phyloP scores from a whole-genome alignment of 768 basidiomycete species.

The Dioszegia crocea region DNA sequence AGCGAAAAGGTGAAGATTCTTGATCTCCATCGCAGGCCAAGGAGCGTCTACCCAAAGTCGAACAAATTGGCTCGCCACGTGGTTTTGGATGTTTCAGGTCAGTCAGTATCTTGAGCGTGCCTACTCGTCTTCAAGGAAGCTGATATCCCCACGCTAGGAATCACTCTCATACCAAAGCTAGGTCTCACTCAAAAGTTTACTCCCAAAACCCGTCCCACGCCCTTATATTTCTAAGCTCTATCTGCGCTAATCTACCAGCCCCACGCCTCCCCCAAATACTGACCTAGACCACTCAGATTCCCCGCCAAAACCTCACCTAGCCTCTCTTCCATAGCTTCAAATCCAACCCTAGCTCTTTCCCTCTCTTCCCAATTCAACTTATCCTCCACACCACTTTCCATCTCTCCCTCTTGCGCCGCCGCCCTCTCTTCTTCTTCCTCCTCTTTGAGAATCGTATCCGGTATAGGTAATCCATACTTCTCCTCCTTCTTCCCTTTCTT shows the following conservation, averaged over 20 bases:
- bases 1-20: too few species aligned
- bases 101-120: too few species aligned
- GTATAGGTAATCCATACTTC: slow-evolving; percentile 81
- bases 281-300: slow-evolving; percentile 34
- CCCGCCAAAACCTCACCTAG: slow-evolving; percentile 57
- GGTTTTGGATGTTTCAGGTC: too few species aligned
- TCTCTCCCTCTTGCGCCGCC: slow-evolving; percentile 13
- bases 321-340: slow-evolving; percentile 59
- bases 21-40: too few species aligned
- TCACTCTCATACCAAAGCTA: too few species aligned
- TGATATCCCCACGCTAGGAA: too few species aligned
- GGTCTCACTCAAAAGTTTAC: too few species aligned
- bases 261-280: slow-evolving; percentile 33
- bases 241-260: slow-evolving; percentile 31
- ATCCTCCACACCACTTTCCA: slow-evolving; percentile 6
- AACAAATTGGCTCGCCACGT: too few species aligned
- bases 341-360: slow-evolving; percentile 69
- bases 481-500: slow-evolving; percentile 55
- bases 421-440: slow-evolving; percentile 61
- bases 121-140: too few species aligned
- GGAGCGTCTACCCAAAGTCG: too few species aligned
- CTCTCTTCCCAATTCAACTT: slow-evolving; percentile 59
- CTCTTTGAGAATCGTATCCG: slow-evolving; percentile 62
- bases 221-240: too few species aligned
- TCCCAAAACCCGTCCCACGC: too few species aligned